Conservation (phyloP, 495 filamentous ascomycete genomes). For the Podospora bellae-mahoneyi region DNA sequence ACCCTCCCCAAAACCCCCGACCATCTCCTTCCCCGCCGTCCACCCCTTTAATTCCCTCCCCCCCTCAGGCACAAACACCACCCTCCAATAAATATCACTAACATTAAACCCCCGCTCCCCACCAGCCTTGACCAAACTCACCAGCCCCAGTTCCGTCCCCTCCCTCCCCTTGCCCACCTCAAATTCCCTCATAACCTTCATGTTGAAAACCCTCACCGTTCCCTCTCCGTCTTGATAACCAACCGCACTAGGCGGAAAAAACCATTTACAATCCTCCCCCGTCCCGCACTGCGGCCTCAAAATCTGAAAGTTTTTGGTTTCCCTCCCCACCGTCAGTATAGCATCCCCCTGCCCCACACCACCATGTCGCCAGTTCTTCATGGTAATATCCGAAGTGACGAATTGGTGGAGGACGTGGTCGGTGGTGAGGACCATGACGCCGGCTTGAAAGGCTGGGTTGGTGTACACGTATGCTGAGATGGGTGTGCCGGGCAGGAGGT, state of each 20-base stretch:
- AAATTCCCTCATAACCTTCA: background rate
- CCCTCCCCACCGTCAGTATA: background rate
- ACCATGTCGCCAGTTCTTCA: background rate
- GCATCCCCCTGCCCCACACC: background rate
- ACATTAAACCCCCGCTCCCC: background rate
- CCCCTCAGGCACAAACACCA: background rate
- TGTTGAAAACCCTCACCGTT: background rate
- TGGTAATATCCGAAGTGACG: background rate
- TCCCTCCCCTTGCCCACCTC: background rate
- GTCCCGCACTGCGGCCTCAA: slow-evolving; percentile 3
- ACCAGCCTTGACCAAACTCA: background rate
- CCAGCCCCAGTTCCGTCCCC: background rate
- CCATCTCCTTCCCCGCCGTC: background rate
- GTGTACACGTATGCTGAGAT: background rate
- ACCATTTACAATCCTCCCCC: background rate
- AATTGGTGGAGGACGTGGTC: background rate
- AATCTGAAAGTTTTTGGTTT: background rate
- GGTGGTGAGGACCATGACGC: background rate
- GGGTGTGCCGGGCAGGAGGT: background rate
- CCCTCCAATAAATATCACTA: background rate
- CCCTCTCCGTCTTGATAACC: background rate
- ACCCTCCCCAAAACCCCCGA: background rate
- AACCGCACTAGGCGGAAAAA: background rate
- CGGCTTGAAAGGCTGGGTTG: background rate
- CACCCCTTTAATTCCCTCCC: background rate